Evolutionary conservation across 345 rosid species (phyloP), one percentile per base, ranked within the genome.

Genomic region (Cochlearia excelsa): DNA sequence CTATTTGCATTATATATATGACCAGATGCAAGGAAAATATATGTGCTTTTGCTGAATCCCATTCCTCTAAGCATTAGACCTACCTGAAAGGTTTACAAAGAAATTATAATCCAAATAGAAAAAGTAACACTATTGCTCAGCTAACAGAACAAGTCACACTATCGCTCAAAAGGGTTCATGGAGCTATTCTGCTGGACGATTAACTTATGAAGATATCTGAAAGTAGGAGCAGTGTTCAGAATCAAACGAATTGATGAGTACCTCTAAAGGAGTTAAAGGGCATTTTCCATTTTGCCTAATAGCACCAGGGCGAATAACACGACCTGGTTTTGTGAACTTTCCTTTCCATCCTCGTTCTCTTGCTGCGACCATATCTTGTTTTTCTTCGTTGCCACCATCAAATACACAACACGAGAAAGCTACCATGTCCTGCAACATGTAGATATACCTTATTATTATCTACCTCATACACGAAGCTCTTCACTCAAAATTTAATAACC

Each of bases 271-370:
- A 75, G 97, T 85, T 48, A 94, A 83, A 7, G 99, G 99, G 61
- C 99, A 94, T 70, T 90, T 90, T 59, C 99, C 99, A 62, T 94
- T 90, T 60, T 81, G 81, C 80, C 99, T 85, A 66, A 84, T 87
- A 33, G 96, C 87, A 68, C 99, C 99, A 65, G 99, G 99, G 57
- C 92, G 87, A 63, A 94, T 87, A 50, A 87, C 86, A 58, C 97
- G 96, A 63, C 97, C 99, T 49, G 87, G 95, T 80, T 85, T 94
- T 51, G 99, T 87, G 67, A 94, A 94, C 69, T 94, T 94, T 51
- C 96, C 99, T 75, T 77, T 85, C 99, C 99, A 94, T 65, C 97
- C 99, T 73, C 83, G 78, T 76, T 94, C 97, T 77, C 99, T 83
- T 26, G 97, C 99, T 48, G 85, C 95, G 52, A 59, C 70, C 99